Evolutionary conservation across 306 rosid species (phyloP), one percentile per base, ranked within the genome.

Genomic region (Spatholobus suberectus): DNA sequence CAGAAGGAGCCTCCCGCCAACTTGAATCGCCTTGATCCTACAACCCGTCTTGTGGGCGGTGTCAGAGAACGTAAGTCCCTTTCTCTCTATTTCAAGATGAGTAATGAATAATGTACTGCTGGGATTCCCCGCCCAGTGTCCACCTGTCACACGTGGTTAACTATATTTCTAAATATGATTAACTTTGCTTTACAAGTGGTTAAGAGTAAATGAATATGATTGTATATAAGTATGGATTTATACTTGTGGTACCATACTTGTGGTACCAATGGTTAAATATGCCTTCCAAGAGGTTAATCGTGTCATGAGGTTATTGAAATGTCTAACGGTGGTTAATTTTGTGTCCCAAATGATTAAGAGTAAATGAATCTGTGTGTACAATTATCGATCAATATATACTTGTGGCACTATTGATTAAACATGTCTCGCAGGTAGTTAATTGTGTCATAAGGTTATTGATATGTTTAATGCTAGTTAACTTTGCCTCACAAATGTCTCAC

Each of bases 11-110:
- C 85, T 1, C 85, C 86, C 0, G 82, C 85, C 40, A 96, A 94
- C 87, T 86, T 96, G 88, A 92, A 96, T 87, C 93, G 93, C 77
- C 90, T 96, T 70, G 94, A 91, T 85, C 93, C 91, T 5, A 87
- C 89, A 3, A 92, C 96, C 11, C 91, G 87, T 76, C 90, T 92
- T 47, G 89, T 94, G 43, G 84, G 73, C 9, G 99, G 98, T 73
- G 87, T 92, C 38, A 91, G 93, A 85, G 87, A 92, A 80, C 98
- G 98, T 94, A 87, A 90, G 94, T 93, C 6, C 61, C 47, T 23
- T 70, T 71, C 26, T 68, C 20, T 41, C 23, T 43, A 2, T 69
- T 70, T 70, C 11, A 2, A 12, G 2, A 3, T 61, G 1, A 55
- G 6, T 21, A 3, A 54, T 54, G 13, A 20, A 8, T 18, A 14